Percentiles rank a stretch among this genome's conserved stretches.
Conservation (phyloP, 345 rosid species). For the Trapa bicornis region DNA sequence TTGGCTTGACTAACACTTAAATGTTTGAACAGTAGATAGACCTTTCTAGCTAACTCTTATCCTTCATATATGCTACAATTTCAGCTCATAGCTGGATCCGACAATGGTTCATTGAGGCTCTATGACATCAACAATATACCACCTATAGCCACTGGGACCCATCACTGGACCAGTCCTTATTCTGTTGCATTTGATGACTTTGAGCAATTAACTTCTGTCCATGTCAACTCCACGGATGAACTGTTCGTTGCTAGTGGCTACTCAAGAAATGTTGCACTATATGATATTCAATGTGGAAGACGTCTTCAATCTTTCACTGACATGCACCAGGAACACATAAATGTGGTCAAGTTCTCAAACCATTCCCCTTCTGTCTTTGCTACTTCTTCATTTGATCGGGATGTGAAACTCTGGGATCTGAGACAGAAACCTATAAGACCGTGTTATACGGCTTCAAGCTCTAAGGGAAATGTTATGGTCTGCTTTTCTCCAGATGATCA, state of each 20-base stretch:
- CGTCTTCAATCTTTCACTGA: constrained; percentile 62
- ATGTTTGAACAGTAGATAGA: background rate
- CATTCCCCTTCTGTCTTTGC: constrained; percentile 82
- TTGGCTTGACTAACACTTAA: background rate
- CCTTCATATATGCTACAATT: constrained; percentile 3
- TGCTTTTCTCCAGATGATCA: constrained; percentile 99
- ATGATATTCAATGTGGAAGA: constrained; percentile 66
- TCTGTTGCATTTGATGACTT: constrained; percentile 70
- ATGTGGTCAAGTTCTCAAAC: constrained; percentile 86
- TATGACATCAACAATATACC: constrained; percentile 51
- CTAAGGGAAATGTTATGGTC: constrained; percentile 92
- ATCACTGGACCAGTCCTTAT: constrained; percentile 17
- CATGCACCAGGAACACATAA: constrained; percentile 86
- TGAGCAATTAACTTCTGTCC: constrained; percentile 85
- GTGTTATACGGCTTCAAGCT: constrained; percentile 70
- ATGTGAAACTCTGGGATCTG: constrained; percentile 88
- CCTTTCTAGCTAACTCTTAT: background rate
- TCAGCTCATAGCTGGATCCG: constrained; percentile 96
- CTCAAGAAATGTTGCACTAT: constrained; percentile 74
- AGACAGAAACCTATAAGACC: constrained; percentile 67
- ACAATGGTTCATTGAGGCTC: constrained; percentile 72
- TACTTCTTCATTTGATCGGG: constrained; percentile 90
- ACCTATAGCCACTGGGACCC: constrained; percentile 19
- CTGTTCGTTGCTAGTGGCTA: constrained; percentile 91
- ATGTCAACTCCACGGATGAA: constrained; percentile 74